These are phyloP conservation scores for Aspergillus asperescens DNA, from an alignment of 495 filamentous ascomycete genomes.

Conservation along the genomic window DNA sequence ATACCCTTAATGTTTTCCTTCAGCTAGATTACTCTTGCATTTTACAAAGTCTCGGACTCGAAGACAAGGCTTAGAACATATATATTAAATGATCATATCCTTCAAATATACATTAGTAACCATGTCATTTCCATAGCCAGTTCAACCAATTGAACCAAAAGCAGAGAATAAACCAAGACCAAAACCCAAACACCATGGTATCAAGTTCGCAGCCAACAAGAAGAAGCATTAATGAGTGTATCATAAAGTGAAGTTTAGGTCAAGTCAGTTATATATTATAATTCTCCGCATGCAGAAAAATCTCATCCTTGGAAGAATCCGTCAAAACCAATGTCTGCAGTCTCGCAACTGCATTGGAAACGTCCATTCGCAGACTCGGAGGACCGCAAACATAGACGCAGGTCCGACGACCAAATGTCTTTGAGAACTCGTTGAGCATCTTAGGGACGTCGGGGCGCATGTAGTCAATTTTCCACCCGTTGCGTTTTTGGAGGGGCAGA, in stretches of 20 bases:
- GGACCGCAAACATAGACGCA: conserved; percentile 95
- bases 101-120: conserved; percentile 7
- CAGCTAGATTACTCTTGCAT: not conserved
- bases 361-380: conserved; percentile 78
- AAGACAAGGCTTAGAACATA: no score
- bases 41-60: no score
- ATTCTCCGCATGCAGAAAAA: conserved; percentile 93
- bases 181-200: conserved; percentile 10
- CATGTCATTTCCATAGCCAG: not conserved
- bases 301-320: conserved; percentile 73
- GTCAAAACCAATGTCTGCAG: conserved; percentile 79
- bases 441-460: conserved; percentile 82
- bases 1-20: conserved; percentile 11
- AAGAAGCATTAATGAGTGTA: no score
- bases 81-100: not conserved
- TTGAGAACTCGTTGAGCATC: conserved; percentile 75
- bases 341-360: conserved; percentile 73
- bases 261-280: conserved; percentile 62
- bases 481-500: conserved; percentile 62
- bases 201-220: no score
- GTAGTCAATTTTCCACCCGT: conserved; percentile 87
- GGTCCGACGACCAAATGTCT: conserved; percentile 72
- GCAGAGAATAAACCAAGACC: not conserved
- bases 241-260: no score
- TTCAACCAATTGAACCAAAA: not conserved